Base-by-base conservation (phyloP, 2,329 filamentous ascomycete genomes). In the Neopestalotiopsis rosae region DNA sequence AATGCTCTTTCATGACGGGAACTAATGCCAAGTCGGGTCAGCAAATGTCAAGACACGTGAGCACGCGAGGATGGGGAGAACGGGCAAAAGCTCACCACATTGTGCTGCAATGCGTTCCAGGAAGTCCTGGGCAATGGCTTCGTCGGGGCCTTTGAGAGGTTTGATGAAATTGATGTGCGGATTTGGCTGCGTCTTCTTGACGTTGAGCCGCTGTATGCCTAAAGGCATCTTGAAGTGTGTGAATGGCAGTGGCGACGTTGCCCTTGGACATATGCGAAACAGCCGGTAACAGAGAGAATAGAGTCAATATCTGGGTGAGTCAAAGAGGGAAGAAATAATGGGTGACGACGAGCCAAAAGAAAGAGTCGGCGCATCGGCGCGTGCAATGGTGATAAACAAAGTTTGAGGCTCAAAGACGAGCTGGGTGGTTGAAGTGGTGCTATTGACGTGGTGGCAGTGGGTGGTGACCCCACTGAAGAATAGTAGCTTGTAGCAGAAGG, bases 111-210 rank as follows among this genome's bases (percentile, higher is more conserved):
- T 92, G 34, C 91, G 87, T 74, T 93, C 90, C 1, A 95, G 84
- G 71, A 92, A 94, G 69, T 92, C 90, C 72, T 91, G 89, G 0
- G 92, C 89, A 7, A 86, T 84, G 1, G 84, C 81, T 76, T 91
- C 87, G 71, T 91, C 87, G 0, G 87, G 82, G 0, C 92, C 91
- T 14, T 89, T 85, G 0, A 95, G 84, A 1, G 94, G 90, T 76
- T 94, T 94, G 82, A 97, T 95, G 83, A 97, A 97, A 77, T 93
- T 89, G 73, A 97, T 93, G 70, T 90, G 88, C 28, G 89, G 85
- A 74, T 96, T 97, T 7, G 94, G 93, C 69, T 92, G 91, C 67
- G 91, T 89, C 61, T 86, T 88, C 76, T 88, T 92, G 73, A 90
- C 90, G 76, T 97, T 97, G 65, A 97, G 84, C 71, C 94, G 89